A percentile compares a stretch with the other conserved stretches of the same genome.
These are phyloP conservation scores for Phytophthora agathidicida DNA, from an alignment of 352 stramenopile species.

Conservation along the genomic window DNA sequence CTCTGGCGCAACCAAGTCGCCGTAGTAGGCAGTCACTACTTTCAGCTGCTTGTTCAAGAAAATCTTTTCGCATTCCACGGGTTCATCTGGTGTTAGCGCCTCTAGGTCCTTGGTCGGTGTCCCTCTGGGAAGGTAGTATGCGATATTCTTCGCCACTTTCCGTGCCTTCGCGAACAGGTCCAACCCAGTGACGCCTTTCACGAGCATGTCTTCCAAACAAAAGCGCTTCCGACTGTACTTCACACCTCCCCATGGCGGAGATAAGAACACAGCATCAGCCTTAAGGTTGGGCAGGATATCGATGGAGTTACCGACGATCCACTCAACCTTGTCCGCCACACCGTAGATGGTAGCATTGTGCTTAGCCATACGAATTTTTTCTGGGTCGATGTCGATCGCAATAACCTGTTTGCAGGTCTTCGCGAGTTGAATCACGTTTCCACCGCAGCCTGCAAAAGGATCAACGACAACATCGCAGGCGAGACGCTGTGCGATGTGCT, in stretches of 20 bases:
- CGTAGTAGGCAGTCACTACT: conserved; percentile 87
- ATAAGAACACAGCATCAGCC: conserved; percentile 92
- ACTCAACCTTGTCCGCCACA: conserved; percentile 91
- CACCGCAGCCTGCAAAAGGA: conserved; percentile 92
- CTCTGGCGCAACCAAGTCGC: conserved; percentile 40
- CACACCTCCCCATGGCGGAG: conserved; percentile 88
- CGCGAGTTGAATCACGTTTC: conserved; percentile 94
- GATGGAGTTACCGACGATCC: conserved; percentile 89
- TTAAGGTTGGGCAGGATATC: conserved; percentile 75
- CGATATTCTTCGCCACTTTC: conserved; percentile 72
- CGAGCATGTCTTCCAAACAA: conserved; percentile 65
- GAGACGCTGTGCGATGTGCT: conserved; percentile 84
- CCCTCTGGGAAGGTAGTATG: conserved; percentile 84
- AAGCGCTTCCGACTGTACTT: conserved; percentile 78
- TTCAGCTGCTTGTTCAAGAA: conserved; percentile 83
- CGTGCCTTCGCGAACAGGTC: conserved; percentile 71
- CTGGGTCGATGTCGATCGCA: conserved; percentile 92
- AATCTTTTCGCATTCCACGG: conserved; percentile 79
- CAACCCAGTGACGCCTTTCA: conserved; percentile 60
- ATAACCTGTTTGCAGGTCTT: conserved; percentile 90
- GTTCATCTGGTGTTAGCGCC: conserved; percentile 52
- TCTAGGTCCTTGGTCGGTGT: conserved; percentile 61
- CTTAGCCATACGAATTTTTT: conserved; percentile 90
- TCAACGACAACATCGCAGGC: conserved; percentile 90
- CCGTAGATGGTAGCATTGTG: conserved; percentile 93